phyloP scores from a whole-genome alignment of 176 grass and related monocot genomes.

The Aechmea fasciata region DNA sequence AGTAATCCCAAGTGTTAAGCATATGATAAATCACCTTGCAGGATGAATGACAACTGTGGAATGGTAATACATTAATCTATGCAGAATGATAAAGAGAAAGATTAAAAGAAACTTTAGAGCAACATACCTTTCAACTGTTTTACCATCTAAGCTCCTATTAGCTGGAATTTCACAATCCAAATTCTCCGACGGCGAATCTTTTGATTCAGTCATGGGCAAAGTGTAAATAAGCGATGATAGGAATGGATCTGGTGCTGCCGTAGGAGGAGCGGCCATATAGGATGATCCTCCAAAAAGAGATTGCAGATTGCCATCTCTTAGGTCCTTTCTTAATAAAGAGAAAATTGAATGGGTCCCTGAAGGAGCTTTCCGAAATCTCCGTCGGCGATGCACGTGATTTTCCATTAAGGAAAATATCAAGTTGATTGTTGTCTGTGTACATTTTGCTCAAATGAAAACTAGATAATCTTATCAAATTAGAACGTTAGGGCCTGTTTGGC shows the following conservation, averaged over 20 bases:
- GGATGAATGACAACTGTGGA: too few relatives aligned
- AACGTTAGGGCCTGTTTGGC: too few relatives aligned
- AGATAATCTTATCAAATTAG: background rate
- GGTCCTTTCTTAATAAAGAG: conserved; percentile 16
- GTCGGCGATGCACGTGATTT: conserved; percentile 4
- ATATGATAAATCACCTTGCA: too few relatives aligned
- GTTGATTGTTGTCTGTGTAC: background rate
- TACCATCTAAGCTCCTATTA: conserved; percentile 4
- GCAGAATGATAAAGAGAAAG: background rate
- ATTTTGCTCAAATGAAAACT: background rate
- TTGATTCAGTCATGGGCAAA: background rate
- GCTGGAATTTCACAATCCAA: conserved; percentile 2
- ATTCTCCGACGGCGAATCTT: conserved; percentile 1
- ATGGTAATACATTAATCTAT: too few relatives aligned
- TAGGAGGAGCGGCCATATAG: background rate
- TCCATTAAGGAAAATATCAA: conserved; percentile 4
- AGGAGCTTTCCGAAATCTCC: conserved; percentile 8
- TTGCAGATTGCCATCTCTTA: conserved; percentile 14
- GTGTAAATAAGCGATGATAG: conserved; percentile 6
- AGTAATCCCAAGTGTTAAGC: too few relatives aligned
- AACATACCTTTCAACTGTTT: conserved; percentile 4
- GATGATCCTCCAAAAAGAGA: conserved; percentile 11
- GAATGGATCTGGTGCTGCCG: conserved; percentile 1
- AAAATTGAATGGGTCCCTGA: conserved; percentile 10
- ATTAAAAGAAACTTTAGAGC: background rate